Conservation (phyloP, 306 rosid species). For the Prinsepia uniflora region DNA sequence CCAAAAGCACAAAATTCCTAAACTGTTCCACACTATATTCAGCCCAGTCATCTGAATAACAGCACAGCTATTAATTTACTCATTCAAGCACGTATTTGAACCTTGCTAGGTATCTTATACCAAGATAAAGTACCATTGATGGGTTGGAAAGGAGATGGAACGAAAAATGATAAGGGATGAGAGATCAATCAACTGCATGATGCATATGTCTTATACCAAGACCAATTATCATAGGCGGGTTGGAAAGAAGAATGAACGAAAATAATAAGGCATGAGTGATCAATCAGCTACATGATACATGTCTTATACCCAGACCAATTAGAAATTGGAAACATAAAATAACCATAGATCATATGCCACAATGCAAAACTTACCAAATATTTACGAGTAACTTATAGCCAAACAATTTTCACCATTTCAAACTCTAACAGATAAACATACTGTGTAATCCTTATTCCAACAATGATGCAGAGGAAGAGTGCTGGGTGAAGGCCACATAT, state of each 20-base stretch:
- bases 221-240: neutral
- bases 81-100: neutral
- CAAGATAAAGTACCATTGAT: neutral
- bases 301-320: neutral
- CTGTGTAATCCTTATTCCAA: neutral
- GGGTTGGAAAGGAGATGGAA: neutral
- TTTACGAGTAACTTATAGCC: neutral
- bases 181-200: neutral
- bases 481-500: neutral
- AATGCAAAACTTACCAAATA: neutral
- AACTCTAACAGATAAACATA: neutral
- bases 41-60: neutral
- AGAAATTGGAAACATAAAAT: neutral
- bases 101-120: neutral
- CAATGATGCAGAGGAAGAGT: neutral
- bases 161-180: neutral
- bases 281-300: neutral
- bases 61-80: neutral
- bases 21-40: neutral
- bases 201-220: neutral
- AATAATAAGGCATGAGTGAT: neutral
- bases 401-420: neutral
- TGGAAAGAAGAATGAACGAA: neutral
- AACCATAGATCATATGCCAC: neutral
- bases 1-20: neutral